Percentiles rank a stretch among this genome's conserved stretches.
Evolutionary conservation across 192 early-diverging fungal species (phyloP).

Genomic region (Podochytrium sp.): DNA sequence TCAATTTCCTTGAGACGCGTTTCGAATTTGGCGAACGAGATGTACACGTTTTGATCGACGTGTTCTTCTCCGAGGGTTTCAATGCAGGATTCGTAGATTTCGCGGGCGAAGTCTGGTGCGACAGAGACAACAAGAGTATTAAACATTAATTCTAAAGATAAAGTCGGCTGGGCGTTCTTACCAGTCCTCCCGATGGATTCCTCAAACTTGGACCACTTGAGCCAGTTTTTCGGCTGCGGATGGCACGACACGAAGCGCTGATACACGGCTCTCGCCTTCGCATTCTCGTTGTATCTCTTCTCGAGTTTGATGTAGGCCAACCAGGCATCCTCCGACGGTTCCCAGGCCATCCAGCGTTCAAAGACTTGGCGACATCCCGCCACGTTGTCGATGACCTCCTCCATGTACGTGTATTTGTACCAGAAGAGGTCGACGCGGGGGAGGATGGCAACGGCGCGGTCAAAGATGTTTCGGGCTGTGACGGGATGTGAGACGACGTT

Average conservation of each 20-base stretch:
- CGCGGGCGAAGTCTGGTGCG: constrained; percentile 76
- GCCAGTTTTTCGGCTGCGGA: constrained; percentile 93
- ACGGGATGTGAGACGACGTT: not conserved
- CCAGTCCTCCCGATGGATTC: constrained; percentile 77
- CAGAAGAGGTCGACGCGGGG: constrained; percentile 72
- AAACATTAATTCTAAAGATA: too few relatives aligned
- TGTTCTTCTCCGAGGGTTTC: constrained; percentile 86
- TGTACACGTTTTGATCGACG: constrained; percentile 92
- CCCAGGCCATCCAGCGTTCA: constrained; percentile 99
- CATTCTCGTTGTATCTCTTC: constrained; percentile 78
- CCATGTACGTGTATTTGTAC: constrained; percentile 98
- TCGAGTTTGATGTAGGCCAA: constrained; percentile 94
- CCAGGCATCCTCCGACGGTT: constrained; percentile 92
- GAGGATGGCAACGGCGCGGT: constrained; percentile 85
- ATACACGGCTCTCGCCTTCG: constrained; percentile 78
- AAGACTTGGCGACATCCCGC: constrained; percentile 89
- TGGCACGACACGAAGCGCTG: constrained; percentile 86
- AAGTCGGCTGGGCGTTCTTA: too few relatives aligned
- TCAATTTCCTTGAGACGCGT: constrained; percentile 88
- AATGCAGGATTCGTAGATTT: constrained; percentile 87
- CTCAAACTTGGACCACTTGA: constrained; percentile 96
- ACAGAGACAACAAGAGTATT: too few relatives aligned
- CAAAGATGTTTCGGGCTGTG: constrained; percentile 90
- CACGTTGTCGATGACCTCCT: constrained; percentile 92
- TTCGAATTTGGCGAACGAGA: constrained; percentile 97